Evolutionary conservation across 345 rosid genomes (phyloP), one percentile per base, ranked within the genome.

Genomic region (Pelargonium nanum): DNA sequence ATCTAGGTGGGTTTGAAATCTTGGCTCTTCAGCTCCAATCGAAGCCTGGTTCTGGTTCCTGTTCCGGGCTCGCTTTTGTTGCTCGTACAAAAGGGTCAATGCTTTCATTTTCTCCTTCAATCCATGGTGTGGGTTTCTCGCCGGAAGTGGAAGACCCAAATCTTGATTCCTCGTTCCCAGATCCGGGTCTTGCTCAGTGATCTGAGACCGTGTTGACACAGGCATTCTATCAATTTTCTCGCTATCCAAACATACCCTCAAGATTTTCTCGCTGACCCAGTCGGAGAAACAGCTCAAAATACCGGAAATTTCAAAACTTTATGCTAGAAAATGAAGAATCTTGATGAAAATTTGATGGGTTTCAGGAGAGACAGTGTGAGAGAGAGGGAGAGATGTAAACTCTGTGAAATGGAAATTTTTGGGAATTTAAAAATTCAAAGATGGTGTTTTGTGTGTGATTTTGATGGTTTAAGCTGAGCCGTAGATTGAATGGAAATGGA

Each of bases 101-200:
- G 90, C 92, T 79, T 61, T 86, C 96, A 91, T 81, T 80, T 86
- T 88, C 73, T 91, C 98, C 64, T 86, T 91, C 68, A 91, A 67
- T 2, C 98, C 98, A 70, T 91, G 92, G 65, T 91, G 98, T 6
- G 91, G 96, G 58, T 84, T 85, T 64, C 96, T 81, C 70, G 75
- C 24, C 8, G 75, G 77, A 72, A 72, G 50, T 58, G 48, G 75
- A 64, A 61, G 20, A 32, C 70, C 70, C 54, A 2, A 19, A 21
- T 54, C 58, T 22, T 44, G 58, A 50, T 0, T 26, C 65, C 60
- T 55, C 60, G 73, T 65, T 80, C 84, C 51, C 28, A 56, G 65
- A 21, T 0, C 21, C 30, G 22, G 40, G 25, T 34, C 22, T 57
- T 25, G 60, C 52, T 44, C 65, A 68, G 51, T 56, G 72, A 64